Base-by-base conservation (phyloP, 306 rosid species). In the Cercis canadensis region DNA sequence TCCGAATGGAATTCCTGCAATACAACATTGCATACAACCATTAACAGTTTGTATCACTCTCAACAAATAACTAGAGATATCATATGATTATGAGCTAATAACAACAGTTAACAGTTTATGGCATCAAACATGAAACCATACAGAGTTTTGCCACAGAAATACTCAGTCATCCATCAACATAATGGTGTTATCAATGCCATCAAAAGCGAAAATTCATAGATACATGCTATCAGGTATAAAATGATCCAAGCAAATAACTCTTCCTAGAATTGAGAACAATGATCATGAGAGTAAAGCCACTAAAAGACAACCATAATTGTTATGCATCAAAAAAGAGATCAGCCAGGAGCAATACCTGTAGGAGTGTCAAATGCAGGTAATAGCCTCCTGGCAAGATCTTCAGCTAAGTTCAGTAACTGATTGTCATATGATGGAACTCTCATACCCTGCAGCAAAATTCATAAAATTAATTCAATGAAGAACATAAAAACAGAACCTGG, bases 281-380 rank as follows among this genome's bases (percentile, higher is more conserved):
- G 16, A 64, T 65, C 21, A 29, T 46, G 37, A 58, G 47, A 45
- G 56, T 51, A 50, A 76, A 54, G 5, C 45, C 66, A 32, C 45
- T 39, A 47, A 55, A 74, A 34, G 59, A 67, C 44, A 56, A 64
- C 51, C 69, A 74, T 29, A 47, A 3, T 41, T 56, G 8, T 61
- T 29, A 49, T 46, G 45, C 56, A 80, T 45, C 8, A 62, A 66
- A 57, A 11, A 46, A 49, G n/a, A 52, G 12, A 57, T 52, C 55
- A 59, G 61, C 78, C 1, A 41, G 51, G 18, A 72, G 62, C 33
- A 62, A 83, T 69, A 93, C 98, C 98, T 66, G 98, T 90, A 52
- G 98, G 98, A 67, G 98, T 90, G 72, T 93, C 97, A 80, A 93
- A 93, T 41, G 96, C 98, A 70, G 97, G 98, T 74, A 93, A 83